Evolutionary conservation across 2,329 filamentous ascomycete species (phyloP).

Genomic region (Aspergillus ochraceus): DNA sequence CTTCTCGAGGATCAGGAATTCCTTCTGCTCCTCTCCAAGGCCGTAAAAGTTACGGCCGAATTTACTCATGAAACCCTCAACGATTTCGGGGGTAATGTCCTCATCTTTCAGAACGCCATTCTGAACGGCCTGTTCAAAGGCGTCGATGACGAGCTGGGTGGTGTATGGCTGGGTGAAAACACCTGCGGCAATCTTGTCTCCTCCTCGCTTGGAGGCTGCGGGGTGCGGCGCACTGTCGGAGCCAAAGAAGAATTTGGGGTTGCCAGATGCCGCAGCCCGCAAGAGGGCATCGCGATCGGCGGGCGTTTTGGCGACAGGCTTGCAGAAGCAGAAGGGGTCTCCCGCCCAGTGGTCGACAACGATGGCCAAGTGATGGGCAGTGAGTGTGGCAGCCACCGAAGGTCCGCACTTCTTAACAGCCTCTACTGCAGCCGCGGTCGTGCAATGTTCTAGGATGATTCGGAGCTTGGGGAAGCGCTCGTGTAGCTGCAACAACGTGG

Average conservation of each 20-base stretch:
- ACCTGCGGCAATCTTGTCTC: constrained; percentile 54
- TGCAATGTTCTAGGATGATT: constrained; percentile 77
- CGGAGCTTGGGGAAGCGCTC: constrained; percentile 64
- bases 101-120: constrained; percentile 54
- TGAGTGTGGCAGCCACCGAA: constrained; percentile 67
- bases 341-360: constrained; percentile 73
- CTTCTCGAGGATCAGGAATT: constrained; percentile 59
- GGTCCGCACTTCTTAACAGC: constrained; percentile 75
- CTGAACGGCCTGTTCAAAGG: constrained; percentile 56
- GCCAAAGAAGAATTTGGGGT: constrained; percentile 66
- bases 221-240: constrained; percentile 72
- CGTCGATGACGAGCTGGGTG: constrained; percentile 59
- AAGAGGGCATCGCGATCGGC: constrained; percentile 72
- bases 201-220: constrained; percentile 55
- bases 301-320: constrained; percentile 71
- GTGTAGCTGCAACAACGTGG: constrained; percentile 73
- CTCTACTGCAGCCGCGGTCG: constrained; percentile 76
- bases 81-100: constrained; percentile 54
- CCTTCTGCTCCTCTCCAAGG: constrained; percentile 47
- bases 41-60: constrained; percentile 61
- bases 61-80: constrained; percentile 59
- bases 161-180: constrained; percentile 64
- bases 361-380: constrained; percentile 80
- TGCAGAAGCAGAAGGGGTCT: constrained; percentile 78
- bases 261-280: constrained; percentile 56